Evolutionary conservation across 306 rosid genomes (phyloP).

Genomic region (Oxytropis ochrocephala): DNA sequence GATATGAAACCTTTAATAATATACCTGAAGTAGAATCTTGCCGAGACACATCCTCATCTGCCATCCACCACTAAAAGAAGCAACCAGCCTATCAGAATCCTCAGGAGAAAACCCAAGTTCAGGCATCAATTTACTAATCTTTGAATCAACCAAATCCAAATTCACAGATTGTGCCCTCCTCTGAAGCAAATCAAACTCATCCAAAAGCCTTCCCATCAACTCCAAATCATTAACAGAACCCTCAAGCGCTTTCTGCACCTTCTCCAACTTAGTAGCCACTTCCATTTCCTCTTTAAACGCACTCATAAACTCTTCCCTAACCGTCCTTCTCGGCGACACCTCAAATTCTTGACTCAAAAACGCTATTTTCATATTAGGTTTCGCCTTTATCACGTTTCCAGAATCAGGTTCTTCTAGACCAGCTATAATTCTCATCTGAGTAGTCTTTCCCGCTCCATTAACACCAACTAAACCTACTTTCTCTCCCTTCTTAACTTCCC

Average conservation of each 20-base stretch:
- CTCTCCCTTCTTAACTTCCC: slow-evolving; percentile 94
- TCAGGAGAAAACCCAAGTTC: slow-evolving; percentile 80
- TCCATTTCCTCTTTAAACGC: slow-evolving; percentile 96
- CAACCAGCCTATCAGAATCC: slow-evolving; percentile 86
- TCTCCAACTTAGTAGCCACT: slow-evolving; percentile 65
- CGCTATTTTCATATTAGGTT: slow-evolving; percentile 70
- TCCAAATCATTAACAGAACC: slow-evolving; percentile 69
- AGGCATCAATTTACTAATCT: slow-evolving; percentile 77
- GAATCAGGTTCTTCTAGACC: slow-evolving; percentile 85
- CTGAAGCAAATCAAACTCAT: slow-evolving; percentile 91
- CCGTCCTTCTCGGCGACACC: slow-evolving; percentile 78
- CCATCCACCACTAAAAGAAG: slow-evolving; percentile 97
- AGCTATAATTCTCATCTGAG: slow-evolving; percentile 87
- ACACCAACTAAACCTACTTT: slow-evolving; percentile 94
- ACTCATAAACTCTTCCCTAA: slow-evolving; percentile 81
- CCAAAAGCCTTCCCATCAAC: slow-evolving; percentile 92
- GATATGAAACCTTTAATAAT: too few relatives aligned
- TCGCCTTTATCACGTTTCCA: slow-evolving; percentile 73
- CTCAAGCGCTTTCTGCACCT: slow-evolving; percentile 88
- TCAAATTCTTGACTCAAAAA: slow-evolving; percentile 92
- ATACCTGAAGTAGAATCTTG: slow-evolving; percentile 89
- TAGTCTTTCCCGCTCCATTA: slow-evolving; percentile 92
- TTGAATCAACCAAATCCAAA: slow-evolving; percentile 71
- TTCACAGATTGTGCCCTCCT: slow-evolving; percentile 62
- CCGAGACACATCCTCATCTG: slow-evolving; percentile 99